Base-by-base conservation (phyloP, 306 rosid species). In the Trichosanthes cucumerina region DNA sequence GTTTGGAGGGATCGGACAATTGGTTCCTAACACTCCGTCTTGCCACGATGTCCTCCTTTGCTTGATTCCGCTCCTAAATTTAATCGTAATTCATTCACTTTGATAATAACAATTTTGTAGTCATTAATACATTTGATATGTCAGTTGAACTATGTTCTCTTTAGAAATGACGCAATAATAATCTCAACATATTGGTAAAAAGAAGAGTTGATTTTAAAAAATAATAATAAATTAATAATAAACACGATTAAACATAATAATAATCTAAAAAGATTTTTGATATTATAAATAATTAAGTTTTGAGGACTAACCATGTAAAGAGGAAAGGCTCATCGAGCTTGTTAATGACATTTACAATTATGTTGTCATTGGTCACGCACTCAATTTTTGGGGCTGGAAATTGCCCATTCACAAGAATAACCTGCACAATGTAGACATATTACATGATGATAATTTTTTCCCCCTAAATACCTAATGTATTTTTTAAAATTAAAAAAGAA, bases 301-400 rank as follows among this genome's bases (percentile, higher is more conserved):
- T 3, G 7, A 34, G 15, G 24, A 79, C 88, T 53, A 31, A 92
- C 98, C 98, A 94, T 80, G 98, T 92, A 70, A 94, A 81, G 77
- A 94, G 96, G 80, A 92, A 92, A 70, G 91, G 88, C 47, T 90
- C 96, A 1, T 90, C 96, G 33, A 94, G 69, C 83, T 89, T 88
- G 81, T 94, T 94, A 56, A 86, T 83, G 71, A 92, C 93, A 84
- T 86, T 79, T 0, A 94, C 83, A 24, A 92, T 7, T 34, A 94
- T 86, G 56, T 92, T 94, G 70, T 92, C 91, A 81, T 94, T 94
- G 9, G 98, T 94, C 41, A 88, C 87, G 53, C 89, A 86, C 0
- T 94, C 96, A 52, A 94, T 77, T 12, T 78, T 88, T 10, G 98
- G 98, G n/a, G 97, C 97, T 5, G 98, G 98, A 76, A 90, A 92